These are phyloP conservation scores for Fusarium euwallaceae DNA, from an alignment of 2,329 filamentous ascomycete genomes.

Conservation along the genomic window DNA sequence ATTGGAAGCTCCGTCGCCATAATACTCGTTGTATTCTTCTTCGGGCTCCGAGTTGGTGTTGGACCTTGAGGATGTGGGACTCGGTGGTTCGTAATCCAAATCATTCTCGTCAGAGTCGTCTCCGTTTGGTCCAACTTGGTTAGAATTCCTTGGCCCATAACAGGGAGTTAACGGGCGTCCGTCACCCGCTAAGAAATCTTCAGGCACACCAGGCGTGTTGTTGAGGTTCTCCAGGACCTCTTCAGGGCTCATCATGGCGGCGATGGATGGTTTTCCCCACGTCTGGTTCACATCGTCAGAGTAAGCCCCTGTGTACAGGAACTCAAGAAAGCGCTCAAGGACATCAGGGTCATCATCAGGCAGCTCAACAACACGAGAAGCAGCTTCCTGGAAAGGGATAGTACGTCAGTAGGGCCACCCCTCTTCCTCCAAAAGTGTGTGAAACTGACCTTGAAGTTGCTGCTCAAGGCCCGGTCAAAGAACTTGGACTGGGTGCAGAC, in stretches of 20 bases:
- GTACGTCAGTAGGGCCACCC: not conserved
- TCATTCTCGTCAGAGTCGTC: not conserved
- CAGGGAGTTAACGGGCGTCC: not conserved
- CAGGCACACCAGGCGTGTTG: constrained; percentile 1
- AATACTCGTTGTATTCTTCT: constrained; percentile 32
- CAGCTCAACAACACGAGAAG: constrained; percentile 36
- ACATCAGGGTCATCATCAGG: constrained; percentile 48
- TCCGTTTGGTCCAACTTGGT: not conserved
- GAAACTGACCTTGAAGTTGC: constrained; percentile 45
- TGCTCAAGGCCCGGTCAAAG: constrained; percentile 45
- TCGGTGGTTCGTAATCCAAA: not conserved
- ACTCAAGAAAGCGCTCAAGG: constrained; percentile 47
- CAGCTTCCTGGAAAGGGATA: constrained; percentile 32
- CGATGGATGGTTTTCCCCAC: not conserved
- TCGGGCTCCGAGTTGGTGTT: not conserved
- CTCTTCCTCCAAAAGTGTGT: too few species aligned
- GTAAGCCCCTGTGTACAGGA: constrained; percentile 47
- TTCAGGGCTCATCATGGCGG: not conserved
- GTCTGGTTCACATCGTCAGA: constrained; percentile 10
- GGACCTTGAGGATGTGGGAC: not conserved
- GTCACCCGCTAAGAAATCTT: not conserved
- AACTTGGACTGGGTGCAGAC: constrained; percentile 54
- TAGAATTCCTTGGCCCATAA: not conserved
- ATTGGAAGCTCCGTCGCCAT: not conserved
- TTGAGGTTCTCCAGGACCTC: constrained; percentile 21